Conservation (phyloP, 2,329 filamentous ascomycete genomes). For the Botrytis aclada region DNA sequence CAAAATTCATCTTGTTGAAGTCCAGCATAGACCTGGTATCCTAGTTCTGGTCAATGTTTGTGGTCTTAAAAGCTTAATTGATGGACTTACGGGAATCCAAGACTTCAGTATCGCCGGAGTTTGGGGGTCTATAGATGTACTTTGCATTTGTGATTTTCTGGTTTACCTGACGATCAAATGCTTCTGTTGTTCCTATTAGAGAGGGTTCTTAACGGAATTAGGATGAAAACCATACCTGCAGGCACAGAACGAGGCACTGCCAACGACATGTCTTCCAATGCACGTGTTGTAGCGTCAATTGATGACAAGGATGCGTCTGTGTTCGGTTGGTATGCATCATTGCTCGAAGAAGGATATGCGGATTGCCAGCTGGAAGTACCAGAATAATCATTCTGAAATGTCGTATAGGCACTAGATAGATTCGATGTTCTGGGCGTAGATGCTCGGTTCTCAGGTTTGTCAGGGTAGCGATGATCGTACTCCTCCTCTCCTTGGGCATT, state of each 20-base stretch:
- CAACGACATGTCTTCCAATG: not conserved
- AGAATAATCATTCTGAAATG: not conserved
- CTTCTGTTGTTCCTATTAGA: not conserved
- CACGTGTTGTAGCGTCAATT: not conserved
- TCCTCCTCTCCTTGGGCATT: not conserved
- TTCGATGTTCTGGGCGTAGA: not conserved
- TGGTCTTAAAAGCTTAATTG: not conserved
- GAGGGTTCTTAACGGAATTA: not conserved
- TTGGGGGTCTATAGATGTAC: not conserved
- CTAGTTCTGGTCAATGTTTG: not conserved
- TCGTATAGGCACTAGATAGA: not conserved
- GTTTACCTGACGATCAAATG: not conserved
- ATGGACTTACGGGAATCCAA: conserved; percentile 6
- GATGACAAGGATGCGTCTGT: not conserved
- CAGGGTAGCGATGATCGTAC: not conserved
- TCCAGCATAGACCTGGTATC: not conserved
- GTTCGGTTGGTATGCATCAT: not conserved
- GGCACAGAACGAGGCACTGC: not conserved
- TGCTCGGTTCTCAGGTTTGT: not conserved
- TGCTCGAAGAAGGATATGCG: not conserved
- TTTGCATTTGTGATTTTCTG: not conserved
- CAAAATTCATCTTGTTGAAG: conserved; percentile 18
- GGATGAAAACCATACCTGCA: not conserved
- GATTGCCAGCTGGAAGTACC: no score
- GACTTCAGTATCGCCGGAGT: not conserved